Evolutionary conservation across 2,329 filamentous ascomycete species (phyloP), one percentile per base, ranked within the genome.

Genomic region (Trichocomaceae sp.): DNA sequence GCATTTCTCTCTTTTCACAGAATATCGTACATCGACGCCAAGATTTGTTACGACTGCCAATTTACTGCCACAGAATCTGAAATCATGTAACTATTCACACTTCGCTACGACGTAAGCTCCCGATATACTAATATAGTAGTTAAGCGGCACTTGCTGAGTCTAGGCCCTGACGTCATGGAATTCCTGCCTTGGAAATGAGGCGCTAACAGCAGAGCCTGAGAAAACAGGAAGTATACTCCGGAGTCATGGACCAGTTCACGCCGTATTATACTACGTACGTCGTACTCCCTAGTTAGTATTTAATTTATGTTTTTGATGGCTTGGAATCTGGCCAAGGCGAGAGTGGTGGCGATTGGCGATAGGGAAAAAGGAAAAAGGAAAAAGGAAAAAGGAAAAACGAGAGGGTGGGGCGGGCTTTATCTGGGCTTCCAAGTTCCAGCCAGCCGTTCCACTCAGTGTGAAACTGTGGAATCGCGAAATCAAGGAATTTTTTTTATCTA

Each of bases 181-280:
- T 29, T 41, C 5, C 15, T 56, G 54, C 54, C 54, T 56, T 56
- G 54, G 54, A 56, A 56, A 48, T 48, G 17, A 2, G 44, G 50
- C 50, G 54, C 54, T 49, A 56, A 44, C n/a, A 33, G 26, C 26
- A 29, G n/a, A n/a, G n/a, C n/a, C n/a, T n/a, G n/a, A 29, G 26
- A 8, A 29, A 2, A 29, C 4, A 26, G 23, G 7, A 3, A 26
- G 23, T 26, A 26, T 26, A 26, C 23, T 26, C 23, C 23, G 23
- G n/a, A n/a, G n/a, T n/a, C n/a, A n/a, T n/a, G n/a, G n/a, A n/a
- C n/a, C n/a, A n/a, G n/a, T n/a, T n/a, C n/a, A n/a, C n/a, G n/a
- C n/a, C n/a, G n/a, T n/a, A n/a, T n/a, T n/a, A n/a, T n/a, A n/a
- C 23, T 26, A 3, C 23, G 23, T 26, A 26, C 23, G 3, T 7